Evolutionary conservation across 2,329 filamentous ascomycete species (phyloP).

Genomic region (Didymella keratinophila): DNA sequence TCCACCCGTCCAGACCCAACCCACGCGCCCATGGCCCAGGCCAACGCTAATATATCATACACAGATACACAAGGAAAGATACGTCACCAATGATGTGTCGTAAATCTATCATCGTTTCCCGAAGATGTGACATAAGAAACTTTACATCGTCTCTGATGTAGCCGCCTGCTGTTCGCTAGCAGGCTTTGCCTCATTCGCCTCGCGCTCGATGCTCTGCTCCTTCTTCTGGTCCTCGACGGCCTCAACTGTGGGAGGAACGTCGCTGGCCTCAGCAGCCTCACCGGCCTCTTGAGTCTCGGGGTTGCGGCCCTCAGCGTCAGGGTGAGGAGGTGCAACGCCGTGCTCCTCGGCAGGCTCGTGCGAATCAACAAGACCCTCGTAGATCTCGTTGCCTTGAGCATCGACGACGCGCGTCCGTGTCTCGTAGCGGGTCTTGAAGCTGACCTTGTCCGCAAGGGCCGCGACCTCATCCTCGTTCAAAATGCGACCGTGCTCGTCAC

Average conservation of each 20-base stretch:
- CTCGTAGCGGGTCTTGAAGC: constrained; percentile 95
- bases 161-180: constrained; percentile 51
- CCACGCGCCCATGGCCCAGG: constrained; percentile 15
- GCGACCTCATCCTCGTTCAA: constrained; percentile 84
- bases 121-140: constrained; percentile 15
- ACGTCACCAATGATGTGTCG: constrained; percentile 1
- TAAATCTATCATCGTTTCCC: constrained; percentile 8
- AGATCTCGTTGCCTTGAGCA: constrained; percentile 78
- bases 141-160: constrained; percentile 35
- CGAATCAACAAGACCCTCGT: constrained; percentile 52
- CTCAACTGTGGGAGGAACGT: constrained; percentile 52
- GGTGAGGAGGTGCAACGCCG: constrained; percentile 61
- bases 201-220: constrained; percentile 53
- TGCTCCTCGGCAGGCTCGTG: constrained; percentile 41
- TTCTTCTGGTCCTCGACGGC: constrained; percentile 54
- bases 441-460: constrained; percentile 87
- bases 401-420: constrained; percentile 89
- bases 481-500: constrained; percentile 91
- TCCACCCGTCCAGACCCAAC: constrained; percentile 2
- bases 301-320: constrained; percentile 64
- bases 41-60: constrained; percentile 25
- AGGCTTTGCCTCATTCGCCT: constrained; percentile 47
- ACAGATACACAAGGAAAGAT: constrained; percentile 10
- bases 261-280: constrained; percentile 49
- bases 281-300: constrained; percentile 61